Evolutionary conservation across 257 asterid species (phyloP).

Genomic region (Nicotiana undulata): DNA sequence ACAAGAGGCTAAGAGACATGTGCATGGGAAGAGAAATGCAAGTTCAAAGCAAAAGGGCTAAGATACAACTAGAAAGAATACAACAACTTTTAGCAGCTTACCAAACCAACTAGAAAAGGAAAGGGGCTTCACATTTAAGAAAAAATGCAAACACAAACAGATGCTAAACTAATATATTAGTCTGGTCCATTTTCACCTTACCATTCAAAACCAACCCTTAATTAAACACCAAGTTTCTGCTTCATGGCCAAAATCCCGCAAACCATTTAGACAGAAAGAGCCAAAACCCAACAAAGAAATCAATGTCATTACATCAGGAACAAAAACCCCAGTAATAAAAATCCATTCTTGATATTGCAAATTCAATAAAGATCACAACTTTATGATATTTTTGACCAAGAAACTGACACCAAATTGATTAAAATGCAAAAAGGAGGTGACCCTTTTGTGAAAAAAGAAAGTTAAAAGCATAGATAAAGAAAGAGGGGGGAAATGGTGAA

Average conservation of each 20-base stretch:
- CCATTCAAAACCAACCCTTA: constrained; percentile 16
- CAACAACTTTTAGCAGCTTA: constrained; percentile 22
- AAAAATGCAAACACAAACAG: constrained; percentile 16
- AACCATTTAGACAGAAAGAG: not conserved
- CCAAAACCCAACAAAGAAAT: not conserved
- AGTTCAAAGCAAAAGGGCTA: constrained; percentile 1
- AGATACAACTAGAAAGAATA: constrained; percentile 2
- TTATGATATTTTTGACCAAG: not conserved
- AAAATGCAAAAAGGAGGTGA: not conserved
- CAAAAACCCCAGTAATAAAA: not conserved
- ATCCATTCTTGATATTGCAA: not conserved
- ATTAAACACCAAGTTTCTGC: constrained; percentile 9
- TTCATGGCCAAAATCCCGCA: not conserved
- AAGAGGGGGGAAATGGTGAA: not conserved
- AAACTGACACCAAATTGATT: not conserved
- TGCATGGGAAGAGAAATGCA: not conserved
- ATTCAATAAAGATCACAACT: not conserved
- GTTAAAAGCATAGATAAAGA: not conserved
- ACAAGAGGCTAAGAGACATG: not conserved
- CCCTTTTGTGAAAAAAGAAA: not conserved
- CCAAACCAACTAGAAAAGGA: constrained; percentile 14
- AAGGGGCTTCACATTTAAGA: constrained; percentile 28
- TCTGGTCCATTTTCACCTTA: constrained; percentile 27
- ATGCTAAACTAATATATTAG: constrained; percentile 18
- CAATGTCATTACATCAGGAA: constrained; percentile 10